Conservation (phyloP, 768 basidiomycete genomes). For the Rhodotorula diobovata region DNA sequence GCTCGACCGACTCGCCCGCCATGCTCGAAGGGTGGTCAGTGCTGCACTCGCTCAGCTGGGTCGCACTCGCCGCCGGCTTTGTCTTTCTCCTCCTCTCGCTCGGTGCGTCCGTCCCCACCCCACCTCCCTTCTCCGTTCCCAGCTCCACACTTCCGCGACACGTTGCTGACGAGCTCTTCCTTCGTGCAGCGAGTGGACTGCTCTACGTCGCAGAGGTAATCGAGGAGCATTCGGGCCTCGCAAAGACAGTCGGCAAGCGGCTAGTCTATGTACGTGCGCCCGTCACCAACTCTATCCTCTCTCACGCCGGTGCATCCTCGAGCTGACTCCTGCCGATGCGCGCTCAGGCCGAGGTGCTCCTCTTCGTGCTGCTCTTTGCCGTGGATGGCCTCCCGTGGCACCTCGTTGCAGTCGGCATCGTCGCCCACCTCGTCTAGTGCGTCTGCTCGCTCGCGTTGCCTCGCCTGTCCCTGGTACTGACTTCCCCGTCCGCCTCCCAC, state of each 20-base stretch:
- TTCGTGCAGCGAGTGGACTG: conserved; percentile 74
- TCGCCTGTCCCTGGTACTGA: too few species aligned
- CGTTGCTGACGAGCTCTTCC: not conserved
- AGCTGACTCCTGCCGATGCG: not conserved
- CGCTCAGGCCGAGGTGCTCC: conserved; percentile 64
- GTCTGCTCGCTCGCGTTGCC: conserved; percentile 42
- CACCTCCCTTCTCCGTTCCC: not conserved
- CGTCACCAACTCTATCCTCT: not conserved
- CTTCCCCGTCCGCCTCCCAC: too few species aligned
- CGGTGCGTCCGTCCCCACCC: conserved; percentile 54
- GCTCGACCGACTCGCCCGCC: not conserved
- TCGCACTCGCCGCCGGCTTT: conserved; percentile 69
- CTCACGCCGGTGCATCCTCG: not conserved
- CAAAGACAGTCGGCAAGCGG: conserved; percentile 76
- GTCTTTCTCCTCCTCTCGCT: conserved; percentile 86
- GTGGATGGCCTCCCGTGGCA: conserved; percentile 72
- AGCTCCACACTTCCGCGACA: not conserved
- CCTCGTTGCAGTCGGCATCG: conserved; percentile 70
- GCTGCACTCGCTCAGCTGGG: conserved; percentile 54
- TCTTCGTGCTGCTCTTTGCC: conserved; percentile 73
- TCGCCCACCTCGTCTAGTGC: conserved; percentile 81
- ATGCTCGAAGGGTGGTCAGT: conserved; percentile 35
- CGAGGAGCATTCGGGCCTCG: conserved; percentile 79
- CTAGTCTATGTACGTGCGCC: conserved; percentile 49
- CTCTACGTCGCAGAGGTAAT: conserved; percentile 77